Evolutionary conservation across 192 early-diverging fungal genomes (phyloP), one percentile per base, ranked within the genome.

Genomic region (Entomortierella parvispora): DNA sequence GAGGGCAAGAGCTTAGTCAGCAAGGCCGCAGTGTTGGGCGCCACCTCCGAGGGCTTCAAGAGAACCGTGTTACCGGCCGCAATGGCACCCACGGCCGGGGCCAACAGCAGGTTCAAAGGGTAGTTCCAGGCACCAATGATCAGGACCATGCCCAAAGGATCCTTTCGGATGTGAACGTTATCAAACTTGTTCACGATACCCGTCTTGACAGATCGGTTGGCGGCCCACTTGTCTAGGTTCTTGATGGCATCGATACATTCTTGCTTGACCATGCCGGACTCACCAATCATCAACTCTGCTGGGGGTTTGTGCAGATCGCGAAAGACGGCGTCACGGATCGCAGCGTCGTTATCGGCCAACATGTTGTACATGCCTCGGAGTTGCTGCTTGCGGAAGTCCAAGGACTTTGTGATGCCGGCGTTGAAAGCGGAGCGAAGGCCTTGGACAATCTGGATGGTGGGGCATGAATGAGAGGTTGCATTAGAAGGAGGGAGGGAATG

Each of bases 1-100:
- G 88, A 77, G n/a, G 88, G 86, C 15, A 97, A 14, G 14, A 93
- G 59, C 26, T 88, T 79, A 9, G 87, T 81, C 15, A 97, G 46
- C 28, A 90, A 79, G 2, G 74, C 72, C 1, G 94, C 91, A 0
- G 89, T 84, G 58, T 94, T 81, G 20, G 80, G 47, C 2, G 94
- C 62, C 0, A 95, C 68, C 87, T 99, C 97, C 7, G 94, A 95
- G 11, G 93, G 95, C 86, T 94, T 94, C 26, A 91, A 26, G 9
- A 92, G 59, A 8, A 85, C 93, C 10, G 90, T 89, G 84, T 96
- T 96, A 25, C 97, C 97, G 3, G 93, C 97, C n/a, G 96, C 95
- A 70, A 99, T 86, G 8, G 95, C 95, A 22, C 91, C 90, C 2
- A 92, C 86, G 17, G 95, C 70, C 12, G 97, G 96, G 22, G 83